Percentiles rank a stretch among this genome's conserved stretches.
phyloP scores from a whole-genome alignment of 805 yeast species.

The Cyberlindnera veronae region DNA sequence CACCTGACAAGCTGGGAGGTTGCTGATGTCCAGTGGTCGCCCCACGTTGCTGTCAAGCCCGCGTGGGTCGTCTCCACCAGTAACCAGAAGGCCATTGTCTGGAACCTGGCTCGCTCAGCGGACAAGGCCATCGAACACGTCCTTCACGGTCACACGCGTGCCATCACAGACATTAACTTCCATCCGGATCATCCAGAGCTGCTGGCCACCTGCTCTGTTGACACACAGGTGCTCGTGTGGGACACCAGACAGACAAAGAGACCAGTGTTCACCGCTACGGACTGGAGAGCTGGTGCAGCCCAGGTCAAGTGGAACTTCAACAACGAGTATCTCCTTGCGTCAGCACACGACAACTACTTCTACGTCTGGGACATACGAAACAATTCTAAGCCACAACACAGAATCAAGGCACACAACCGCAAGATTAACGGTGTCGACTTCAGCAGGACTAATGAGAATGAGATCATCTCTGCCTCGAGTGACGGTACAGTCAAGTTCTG shows the following conservation, averaged over 20 bases:
- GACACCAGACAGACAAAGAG: constrained; percentile 77
- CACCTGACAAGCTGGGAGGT: constrained; percentile 97
- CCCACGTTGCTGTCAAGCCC: constrained; percentile 71
- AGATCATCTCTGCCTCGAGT: constrained; percentile 78
- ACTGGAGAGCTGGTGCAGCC: constrained; percentile 92
- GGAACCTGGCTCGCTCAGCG: constrained; percentile 78
- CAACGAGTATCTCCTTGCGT: constrained; percentile 74
- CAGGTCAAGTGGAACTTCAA: constrained; percentile 91
- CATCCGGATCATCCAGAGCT: constrained; percentile 84
- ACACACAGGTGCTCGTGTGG: constrained; percentile 85
- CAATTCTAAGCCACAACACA: constrained; percentile 70
- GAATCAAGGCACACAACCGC: constrained; percentile 72
- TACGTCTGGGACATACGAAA: constrained; percentile 87
- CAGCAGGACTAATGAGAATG: constrained; percentile 53
- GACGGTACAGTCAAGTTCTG: constrained; percentile 83
- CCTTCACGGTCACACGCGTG: constrained; percentile 85
- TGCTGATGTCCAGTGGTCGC: constrained; percentile 98
- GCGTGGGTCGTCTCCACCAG: constrained; percentile 92
- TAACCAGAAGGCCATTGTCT: constrained; percentile 90
- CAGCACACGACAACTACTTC: constrained; percentile 78
- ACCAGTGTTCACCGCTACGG: constrained; percentile 80
- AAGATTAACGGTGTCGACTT: constrained; percentile 90
- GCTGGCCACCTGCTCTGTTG: constrained; percentile 90
- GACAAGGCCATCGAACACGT: constrained; percentile 79
- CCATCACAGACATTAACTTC: constrained; percentile 93